phyloP scores from a whole-genome alignment of 208 protist species.

The Leishmania lainsoni region DNA sequence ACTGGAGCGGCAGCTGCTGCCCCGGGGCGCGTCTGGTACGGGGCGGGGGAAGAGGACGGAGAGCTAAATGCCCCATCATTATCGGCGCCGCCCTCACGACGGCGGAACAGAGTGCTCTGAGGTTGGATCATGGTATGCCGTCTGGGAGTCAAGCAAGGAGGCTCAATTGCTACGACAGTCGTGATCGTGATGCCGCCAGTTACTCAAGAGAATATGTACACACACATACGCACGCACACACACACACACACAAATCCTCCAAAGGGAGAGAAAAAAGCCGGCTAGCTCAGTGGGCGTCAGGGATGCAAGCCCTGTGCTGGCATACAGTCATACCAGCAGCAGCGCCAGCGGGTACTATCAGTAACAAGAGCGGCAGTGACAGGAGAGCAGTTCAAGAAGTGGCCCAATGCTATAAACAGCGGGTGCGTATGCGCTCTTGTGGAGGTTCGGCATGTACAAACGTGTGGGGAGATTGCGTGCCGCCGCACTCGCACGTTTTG shows the following conservation, averaged over 20 bases:
- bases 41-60: slow-evolving; percentile 1
- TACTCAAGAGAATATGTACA: neutral
- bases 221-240: neutral
- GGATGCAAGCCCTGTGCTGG: no score
- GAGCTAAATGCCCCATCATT: slow-evolving; percentile 1
- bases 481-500: neutral
- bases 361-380: neutral
- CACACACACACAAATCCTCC: no score
- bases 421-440: neutral
- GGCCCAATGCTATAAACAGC: neutral
- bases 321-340: neutral
- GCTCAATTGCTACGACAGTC: neutral
- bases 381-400: neutral
- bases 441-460: neutral
- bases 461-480: neutral
- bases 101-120: slow-evolving; percentile 72
- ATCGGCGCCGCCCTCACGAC: slow-evolving; percentile 21
- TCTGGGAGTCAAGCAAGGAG: neutral
- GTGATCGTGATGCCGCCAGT: neutral
- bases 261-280: neutral
- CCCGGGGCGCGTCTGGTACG: neutral
- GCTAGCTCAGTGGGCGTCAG: neutral
- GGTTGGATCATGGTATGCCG: slow-evolving; percentile 38
- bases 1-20: slow-evolving; percentile 4
- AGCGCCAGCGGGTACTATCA: neutral